phyloP scores from a whole-genome alignment of 169 alveolate species.

The Plasmodium falciparum region DNA sequence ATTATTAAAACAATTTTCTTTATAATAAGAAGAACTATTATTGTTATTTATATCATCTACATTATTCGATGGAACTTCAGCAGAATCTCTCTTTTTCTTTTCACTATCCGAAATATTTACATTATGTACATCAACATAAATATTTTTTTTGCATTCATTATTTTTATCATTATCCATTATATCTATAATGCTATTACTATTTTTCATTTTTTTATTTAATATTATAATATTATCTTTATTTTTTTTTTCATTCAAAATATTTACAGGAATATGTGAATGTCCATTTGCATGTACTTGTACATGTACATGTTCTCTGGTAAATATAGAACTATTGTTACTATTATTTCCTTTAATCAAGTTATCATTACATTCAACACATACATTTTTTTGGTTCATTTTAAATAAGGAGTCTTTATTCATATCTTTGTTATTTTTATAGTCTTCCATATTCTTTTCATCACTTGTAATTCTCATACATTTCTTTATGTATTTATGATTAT shows the following conservation, averaged over 20 bases:
- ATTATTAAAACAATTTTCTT: slow-evolving; percentile 50
- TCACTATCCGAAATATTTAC: slow-evolving; percentile 15
- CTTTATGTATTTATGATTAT: no score
- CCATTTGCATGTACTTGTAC: background rate
- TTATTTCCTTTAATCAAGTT: slow-evolving; percentile 7
- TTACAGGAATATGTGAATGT: background rate
- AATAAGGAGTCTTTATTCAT: background rate
- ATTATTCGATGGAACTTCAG: slow-evolving; percentile 5
- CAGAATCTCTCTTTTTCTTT: background rate
- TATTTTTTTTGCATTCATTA: slow-evolving; percentile 1
- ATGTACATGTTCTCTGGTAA: background rate
- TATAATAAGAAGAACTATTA: slow-evolving; percentile 31
- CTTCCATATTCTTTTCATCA: no score
- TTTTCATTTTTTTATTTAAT: background rate
- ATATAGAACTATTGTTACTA: slow-evolving; percentile 4
- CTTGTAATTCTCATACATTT: no score
- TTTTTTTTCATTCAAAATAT: background rate
- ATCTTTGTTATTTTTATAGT: background rate
- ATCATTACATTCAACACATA: background rate
- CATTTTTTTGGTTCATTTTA: background rate
- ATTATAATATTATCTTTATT: background rate
- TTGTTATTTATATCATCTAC: slow-evolving; percentile 7
- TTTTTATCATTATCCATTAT: slow-evolving; percentile 9
- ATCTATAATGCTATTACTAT: background rate
- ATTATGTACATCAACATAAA: background rate